Evolutionary conservation across 2,329 filamentous ascomycete species (phyloP), one percentile per base, ranked within the genome.

Genomic region (Aspergillus carbonarius): DNA sequence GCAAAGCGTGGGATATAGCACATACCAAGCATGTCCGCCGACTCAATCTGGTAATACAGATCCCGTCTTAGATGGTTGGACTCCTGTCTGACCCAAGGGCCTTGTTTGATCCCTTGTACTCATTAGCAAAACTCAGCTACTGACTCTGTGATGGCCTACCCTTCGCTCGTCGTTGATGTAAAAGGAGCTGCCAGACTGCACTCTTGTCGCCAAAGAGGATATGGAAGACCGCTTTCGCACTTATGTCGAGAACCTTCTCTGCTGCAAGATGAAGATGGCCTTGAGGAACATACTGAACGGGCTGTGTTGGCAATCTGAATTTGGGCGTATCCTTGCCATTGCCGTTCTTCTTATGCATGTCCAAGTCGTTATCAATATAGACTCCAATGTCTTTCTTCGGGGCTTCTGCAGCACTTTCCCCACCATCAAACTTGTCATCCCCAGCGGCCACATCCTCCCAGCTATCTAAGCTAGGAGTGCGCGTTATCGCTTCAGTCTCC

Each of bases 131-230:
- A 20, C n/a, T 10, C 34, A 25, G 6, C 5, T 42, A 15, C 10
- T 30, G 6, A 12, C 13, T 4, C n/a, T 27, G 5, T 2, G 30
- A 27, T 35, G 9, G 63, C 74, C 63, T 72, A 82, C 79, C 77
- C 72, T 88, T 85, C 13, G 90, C 91, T 67, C 88, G 84, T 53
- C 90, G 85, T 72, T 96, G 92, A 71, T 91, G 89, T 72, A 97
- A 93, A 30, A 98, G 81, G 69, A 93, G 87, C 67, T 95, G 92
- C 77, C 97, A 99, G 39, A 98, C 88, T 34, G 93, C 91, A 72
- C 91, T 96, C 77, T 93, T 96, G 75, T 99, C 95, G 37, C 95
- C 95, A 74, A 98, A 99, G 53, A 99, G 83, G 15, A 98, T 91
- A 70, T 98, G 93, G 74, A 98, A 99, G 58, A 96, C 87, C 0